These are phyloP conservation scores for Geosmithia morbida DNA, from an alignment of 2,329 filamentous ascomycete genomes.

Conservation along the genomic window DNA sequence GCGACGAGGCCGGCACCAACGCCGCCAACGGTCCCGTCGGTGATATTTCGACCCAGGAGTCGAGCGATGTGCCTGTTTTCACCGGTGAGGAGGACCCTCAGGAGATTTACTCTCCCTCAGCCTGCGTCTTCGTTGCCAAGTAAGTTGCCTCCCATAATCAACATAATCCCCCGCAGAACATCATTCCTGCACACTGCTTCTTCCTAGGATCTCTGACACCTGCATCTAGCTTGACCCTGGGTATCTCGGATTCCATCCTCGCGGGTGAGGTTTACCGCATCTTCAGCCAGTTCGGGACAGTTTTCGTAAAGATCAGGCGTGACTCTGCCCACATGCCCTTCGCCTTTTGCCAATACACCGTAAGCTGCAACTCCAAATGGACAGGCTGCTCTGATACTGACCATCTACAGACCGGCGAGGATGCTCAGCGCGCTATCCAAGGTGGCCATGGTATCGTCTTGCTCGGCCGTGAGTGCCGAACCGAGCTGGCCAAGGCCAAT, in stretches of 20 bases:
- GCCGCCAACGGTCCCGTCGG: no score
- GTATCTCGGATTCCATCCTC: no score
- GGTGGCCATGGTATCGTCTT: no score
- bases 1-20: no score
- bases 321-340: constrained; percentile 45
- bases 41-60: no score
- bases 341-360: constrained; percentile 49
- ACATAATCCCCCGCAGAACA: no score
- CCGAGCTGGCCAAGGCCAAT: constrained; percentile 44
- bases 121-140: constrained; percentile 47
- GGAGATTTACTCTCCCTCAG: constrained; percentile 1
- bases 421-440: constrained; percentile 35
- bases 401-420: constrained; percentile 13
- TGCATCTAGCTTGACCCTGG: no score
- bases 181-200: not conserved
- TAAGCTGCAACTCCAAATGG: constrained; percentile 17
- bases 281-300: constrained; percentile 39
- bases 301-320: constrained; percentile 50
- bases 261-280: constrained; percentile 35
- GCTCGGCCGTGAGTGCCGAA: constrained; percentile 42
- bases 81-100: no score
- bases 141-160: constrained; percentile 20
- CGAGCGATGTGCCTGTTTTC: no score
- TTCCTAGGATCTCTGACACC: no score
- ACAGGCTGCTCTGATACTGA: constrained; percentile 21